A percentile compares a stretch with the other conserved stretches of the same genome.
These are phyloP conservation scores for Neofusicoccum sp. DNA, from an alignment of 2,329 filamentous ascomycete species.

Conservation along the genomic window DNA sequence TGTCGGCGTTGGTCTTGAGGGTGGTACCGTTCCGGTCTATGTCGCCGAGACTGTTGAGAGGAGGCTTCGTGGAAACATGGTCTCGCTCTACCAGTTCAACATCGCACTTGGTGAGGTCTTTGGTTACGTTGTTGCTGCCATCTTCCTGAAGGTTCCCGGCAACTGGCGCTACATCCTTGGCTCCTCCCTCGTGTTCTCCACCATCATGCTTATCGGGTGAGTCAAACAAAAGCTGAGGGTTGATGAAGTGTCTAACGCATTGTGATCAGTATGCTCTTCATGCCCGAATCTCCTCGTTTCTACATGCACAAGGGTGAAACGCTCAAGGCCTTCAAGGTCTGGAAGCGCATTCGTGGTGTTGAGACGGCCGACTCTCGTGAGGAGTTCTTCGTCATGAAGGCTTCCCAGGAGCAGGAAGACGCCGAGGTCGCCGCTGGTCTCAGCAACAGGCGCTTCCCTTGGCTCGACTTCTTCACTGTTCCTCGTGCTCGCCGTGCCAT, in stretches of 20 bases:
- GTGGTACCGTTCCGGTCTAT: conserved; percentile 72
- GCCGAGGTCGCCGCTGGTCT: conserved; percentile 51
- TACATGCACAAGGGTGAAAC: conserved; percentile 65
- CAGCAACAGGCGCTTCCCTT: conserved; percentile 59
- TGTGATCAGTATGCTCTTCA: conserved; percentile 61
- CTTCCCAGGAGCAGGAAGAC: conserved; percentile 56
- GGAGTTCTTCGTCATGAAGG: conserved; percentile 72
- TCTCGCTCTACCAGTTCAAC: conserved; percentile 73
- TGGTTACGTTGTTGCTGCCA: conserved; percentile 70
- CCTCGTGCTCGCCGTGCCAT: conserved; percentile 31
- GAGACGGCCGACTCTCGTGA: conserved; percentile 57
- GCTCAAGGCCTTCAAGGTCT: conserved; percentile 64
- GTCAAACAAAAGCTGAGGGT: neutral
- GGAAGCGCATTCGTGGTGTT: conserved; percentile 69
- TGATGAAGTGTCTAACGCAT: neutral
- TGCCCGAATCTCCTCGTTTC: conserved; percentile 67
- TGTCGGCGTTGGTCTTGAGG: conserved; percentile 69
- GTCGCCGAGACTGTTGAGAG: conserved; percentile 71
- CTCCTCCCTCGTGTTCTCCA: conserved; percentile 68
- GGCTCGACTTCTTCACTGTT: conserved; percentile 70
- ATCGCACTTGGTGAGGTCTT: conserved; percentile 73
- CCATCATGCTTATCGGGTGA: conserved; percentile 53
- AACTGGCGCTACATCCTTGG: conserved; percentile 75
- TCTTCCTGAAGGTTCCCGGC: conserved; percentile 67
- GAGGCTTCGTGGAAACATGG: conserved; percentile 66